phyloP scores from a whole-genome alignment of 192 early-diverging fungal genomes.

The Diversispora epigaea region DNA sequence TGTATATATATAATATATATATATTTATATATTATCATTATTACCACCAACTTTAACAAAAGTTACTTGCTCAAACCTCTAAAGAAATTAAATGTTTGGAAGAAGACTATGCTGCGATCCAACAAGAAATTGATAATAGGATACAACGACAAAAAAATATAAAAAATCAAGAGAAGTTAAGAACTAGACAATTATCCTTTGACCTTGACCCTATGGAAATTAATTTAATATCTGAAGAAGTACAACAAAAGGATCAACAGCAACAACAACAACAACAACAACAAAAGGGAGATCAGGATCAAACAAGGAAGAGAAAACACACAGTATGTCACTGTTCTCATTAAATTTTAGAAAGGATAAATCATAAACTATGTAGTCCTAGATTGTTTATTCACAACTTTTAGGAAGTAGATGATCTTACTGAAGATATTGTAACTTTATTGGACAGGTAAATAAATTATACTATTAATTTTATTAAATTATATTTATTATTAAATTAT shows the following conservation, averaged over 20 bases:
- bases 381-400: not conserved
- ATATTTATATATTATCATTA: not conserved
- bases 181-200: not conserved
- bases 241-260: not conserved
- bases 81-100: conserved; percentile 47
- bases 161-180: not conserved
- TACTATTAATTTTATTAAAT: not conserved
- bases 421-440: not conserved
- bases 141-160: not conserved
- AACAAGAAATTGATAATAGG: conserved; percentile 7
- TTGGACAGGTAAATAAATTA: not conserved
- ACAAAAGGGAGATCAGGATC: conserved; percentile 13
- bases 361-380: not conserved
- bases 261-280: conserved; percentile 34
- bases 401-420: not conserved
- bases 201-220: not conserved
- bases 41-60: not conserved
- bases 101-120: conserved; percentile 43
- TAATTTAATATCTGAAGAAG: not conserved
- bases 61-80: conserved; percentile 46
- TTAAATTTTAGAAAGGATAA: not conserved
- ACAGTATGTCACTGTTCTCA: conserved; percentile 30
- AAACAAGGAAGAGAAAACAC: conserved; percentile 33
- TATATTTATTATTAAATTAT: not conserved
- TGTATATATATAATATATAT: too few relatives aligned